Base-by-base conservation (phyloP, 306 rosid genomes). In the Myrica gale region DNA sequence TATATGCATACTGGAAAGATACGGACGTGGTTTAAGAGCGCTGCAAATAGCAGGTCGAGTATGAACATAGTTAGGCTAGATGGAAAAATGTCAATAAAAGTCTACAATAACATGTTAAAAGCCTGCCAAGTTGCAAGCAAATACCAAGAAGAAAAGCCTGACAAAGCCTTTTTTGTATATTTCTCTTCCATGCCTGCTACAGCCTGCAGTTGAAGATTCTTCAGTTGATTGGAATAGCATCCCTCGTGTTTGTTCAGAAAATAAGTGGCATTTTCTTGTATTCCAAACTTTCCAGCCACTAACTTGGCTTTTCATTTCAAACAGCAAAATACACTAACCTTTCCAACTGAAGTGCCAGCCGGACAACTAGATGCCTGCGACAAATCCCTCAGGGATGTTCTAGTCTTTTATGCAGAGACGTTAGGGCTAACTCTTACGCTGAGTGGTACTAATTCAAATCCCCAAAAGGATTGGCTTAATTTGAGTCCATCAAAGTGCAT, bases 281-380 rank as follows among this genome's bases (percentile, higher is more conserved):
- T 81, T 83, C 84, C 43, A 46, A 69, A 74, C 84, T 86, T 81
- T 83, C 83, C 87, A 86, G 78, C 87, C 75, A 72, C 69, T 7
- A 63, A 39, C 79, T 44, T 48, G 73, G 71, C 75, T 78, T 76
- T 79, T 76, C 78, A 62, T 76, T 51, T 71, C 20, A 69, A 72
- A 61, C 82, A 82, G 82, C 66, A 69, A 54, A 79, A 76, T 74
- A 70, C 46, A 71, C 70, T 20, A 56, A 20, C 56, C 77, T 44
- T 43, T 85, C 81, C 48, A 66, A 71, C 54, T 43, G 71, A 55
- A 76, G 77, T 77, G 88, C 80, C 71, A 79, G 74, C 83, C 79
- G 57, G 75, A 74, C 75, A 74, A 57, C 78, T 72, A 81, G 86
- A 87, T 81, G 84, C 85, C 82, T 52, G 51, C 19, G 56, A 67